Base-by-base conservation (phyloP, 495 filamentous ascomycete genomes). In the Penicillium cataractarum region DNA sequence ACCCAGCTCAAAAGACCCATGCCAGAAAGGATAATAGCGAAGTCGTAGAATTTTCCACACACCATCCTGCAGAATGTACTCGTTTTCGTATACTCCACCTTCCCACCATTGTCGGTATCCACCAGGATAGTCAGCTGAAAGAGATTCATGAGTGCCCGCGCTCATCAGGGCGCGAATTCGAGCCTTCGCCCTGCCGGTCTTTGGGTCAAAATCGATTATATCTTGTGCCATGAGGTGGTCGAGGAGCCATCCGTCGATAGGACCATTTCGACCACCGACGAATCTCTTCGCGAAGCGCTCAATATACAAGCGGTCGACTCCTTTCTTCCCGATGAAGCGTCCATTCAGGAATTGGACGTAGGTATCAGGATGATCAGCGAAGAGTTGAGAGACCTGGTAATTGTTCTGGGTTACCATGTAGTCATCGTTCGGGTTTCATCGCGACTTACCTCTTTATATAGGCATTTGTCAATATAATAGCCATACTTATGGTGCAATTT, bases 11-110 rank as follows among this genome's bases (percentile, higher is more conserved):
- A 60, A 42, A 22, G 49, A 42, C 6, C 48, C 58, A 44, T 60
- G 58, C 58, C 58, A 60, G 49, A 60, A 60, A 8, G 58, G 58
- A 32, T 42, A 60, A 19, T 60, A 60, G 1, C 58, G 58, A 27
- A 60, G 35, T 10, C 58, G 33, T 3, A 60, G 58, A 17, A 60
- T 60, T 17, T 60, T 54, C 58, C 58, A 60, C 13, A 44, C 35
- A 13, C 49, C 58, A 54, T 33, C 35, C 37, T 60, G 49, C 8
- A 54, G 24, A 32, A 42, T 54, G 37, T 60, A 60, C 17, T 60
- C 58, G 19, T 54, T 60, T 22, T 60, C 58, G 33, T 60, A 60
- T 24, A 60, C 21, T 2, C 58, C 58, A 2, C 58, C 58, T 44
- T 60, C 58, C 49, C 49, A 60, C 58, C 58, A 60, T n/a, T 60